Evolutionary conservation across 1,139 yeast species (phyloP), one percentile per base, ranked within the genome.

Genomic region (Ogataea hybrid): DNA sequence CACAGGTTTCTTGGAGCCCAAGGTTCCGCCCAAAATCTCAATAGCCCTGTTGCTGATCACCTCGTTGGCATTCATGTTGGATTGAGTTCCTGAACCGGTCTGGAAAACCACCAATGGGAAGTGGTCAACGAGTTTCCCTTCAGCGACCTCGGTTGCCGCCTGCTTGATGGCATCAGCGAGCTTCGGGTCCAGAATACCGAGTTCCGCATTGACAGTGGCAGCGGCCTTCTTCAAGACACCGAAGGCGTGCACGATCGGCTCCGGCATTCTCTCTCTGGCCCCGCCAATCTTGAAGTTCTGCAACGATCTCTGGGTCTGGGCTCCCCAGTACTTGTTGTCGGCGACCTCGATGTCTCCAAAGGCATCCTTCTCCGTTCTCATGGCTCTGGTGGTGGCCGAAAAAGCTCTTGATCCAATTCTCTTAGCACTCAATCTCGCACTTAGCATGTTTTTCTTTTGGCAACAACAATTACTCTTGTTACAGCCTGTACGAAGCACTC

Each of bases 21-120:
- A 69, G 62, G 74, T 75, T 50, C 98, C 98, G 49, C 97, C 97
- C 54, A 92, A 75, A 44, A 92, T 63, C 70, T 92, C 97, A 69
- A 92, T 92, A 54, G 98, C 98, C 60, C 98, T 80, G 77, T 92
- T 94, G 42, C 97, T 88, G 61, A 92, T 92, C 54, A 92, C 98
- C 71, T 92, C 98, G 66, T 92, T 92, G 61, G 97, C 96, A 68
- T 92, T 90, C 98, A 92, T 92, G 75, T 92, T 92, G 52, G 95
- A 84, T 71, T 92, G 98, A 49, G 98, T 92, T 65, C 98, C 98
- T 15, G 96, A 87, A 46, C 98, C 98, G 47, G 98, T 92, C 73
- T 92, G 98, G 82, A 87, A 92, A 37, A 92, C 97, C 49, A 92
- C 98, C 65, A 92, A 77, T 47, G 98, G 98, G 82, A 92, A 92